These are phyloP conservation scores for Ophiocordyceps camponoti-floridani DNA, from an alignment of 2,329 filamentous ascomycete genomes.

Conservation along the genomic window DNA sequence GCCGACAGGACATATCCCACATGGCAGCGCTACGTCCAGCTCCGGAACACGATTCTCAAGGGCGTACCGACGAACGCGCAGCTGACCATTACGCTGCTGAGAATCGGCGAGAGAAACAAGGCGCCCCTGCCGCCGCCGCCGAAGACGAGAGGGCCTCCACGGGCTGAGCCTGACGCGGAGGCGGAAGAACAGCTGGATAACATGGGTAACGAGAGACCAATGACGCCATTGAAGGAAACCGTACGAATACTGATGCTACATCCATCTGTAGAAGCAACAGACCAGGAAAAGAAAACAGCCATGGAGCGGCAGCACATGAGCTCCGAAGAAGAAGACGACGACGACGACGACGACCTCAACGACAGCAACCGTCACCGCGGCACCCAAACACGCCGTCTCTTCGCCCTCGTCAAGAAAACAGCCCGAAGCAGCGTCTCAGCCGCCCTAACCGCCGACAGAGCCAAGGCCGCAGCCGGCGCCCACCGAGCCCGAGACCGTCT, in stretches of 20 bases:
- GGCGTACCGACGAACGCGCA: slow-evolving; percentile 79
- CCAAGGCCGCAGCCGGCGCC: slow-evolving; percentile 42
- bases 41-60: slow-evolving; percentile 60
- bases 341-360: slow-evolving; percentile 13
- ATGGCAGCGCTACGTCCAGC: slow-evolving; percentile 59
- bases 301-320: slow-evolving; percentile 27
- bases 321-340: no score
- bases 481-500: slow-evolving; percentile 51
- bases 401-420: slow-evolving; percentile 49
- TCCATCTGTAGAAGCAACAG: slow-evolving; percentile 29
- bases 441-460: slow-evolving; percentile 50
- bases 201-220: slow-evolving; percentile 10
- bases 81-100: slow-evolving; percentile 61
- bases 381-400: slow-evolving; percentile 20
- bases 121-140: slow-evolving; percentile 52
- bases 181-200: slow-evolving; percentile 18
- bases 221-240: no score
- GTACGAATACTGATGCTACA: no score
- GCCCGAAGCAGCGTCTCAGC: slow-evolving; percentile 58
- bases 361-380: neutral
- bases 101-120: slow-evolving; percentile 66
- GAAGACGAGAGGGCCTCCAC: slow-evolving; percentile 14
- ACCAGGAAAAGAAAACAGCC: slow-evolving; percentile 48
- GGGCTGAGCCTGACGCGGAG: slow-evolving; percentile 23
- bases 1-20: slow-evolving; percentile 46